These are phyloP conservation scores for Fagus crenata DNA, from an alignment of 306 rosid species.

Conservation along the genomic window DNA sequence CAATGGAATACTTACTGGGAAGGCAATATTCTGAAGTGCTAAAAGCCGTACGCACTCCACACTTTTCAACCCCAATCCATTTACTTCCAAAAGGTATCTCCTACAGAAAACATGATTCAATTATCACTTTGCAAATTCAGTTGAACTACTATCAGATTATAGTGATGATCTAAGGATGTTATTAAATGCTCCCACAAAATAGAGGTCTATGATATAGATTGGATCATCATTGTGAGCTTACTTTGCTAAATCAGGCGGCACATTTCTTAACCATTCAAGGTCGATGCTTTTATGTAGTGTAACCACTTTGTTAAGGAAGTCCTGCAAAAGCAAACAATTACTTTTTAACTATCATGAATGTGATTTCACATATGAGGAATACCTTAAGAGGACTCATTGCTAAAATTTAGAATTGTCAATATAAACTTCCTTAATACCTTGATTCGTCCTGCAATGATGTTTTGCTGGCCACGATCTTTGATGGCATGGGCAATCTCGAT, in stretches of 20 bases:
- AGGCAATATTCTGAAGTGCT: conserved; percentile 56
- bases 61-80: conserved; percentile 77
- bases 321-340: conserved; percentile 33
- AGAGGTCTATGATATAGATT: background rate
- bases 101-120: conserved; percentile 29
- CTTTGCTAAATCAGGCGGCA: conserved; percentile 48
- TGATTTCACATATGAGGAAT: background rate
- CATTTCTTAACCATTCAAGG: conserved; percentile 75
- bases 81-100: conserved; percentile 46
- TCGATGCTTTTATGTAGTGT: conserved; percentile 41
- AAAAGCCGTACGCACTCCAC: conserved; percentile 77
- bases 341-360: too few species aligned
- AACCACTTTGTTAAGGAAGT: conserved; percentile 42
- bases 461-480: conserved; percentile 62
- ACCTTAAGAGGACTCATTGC: conserved; percentile 1
- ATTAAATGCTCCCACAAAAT: background rate
- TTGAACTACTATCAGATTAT: background rate
- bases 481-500: conserved; percentile 47
- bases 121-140: background rate
- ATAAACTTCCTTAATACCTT: conserved; percentile 32
- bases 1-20: conserved; percentile 51
- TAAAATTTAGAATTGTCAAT: background rate
- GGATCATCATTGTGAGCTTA: conserved; percentile 13
- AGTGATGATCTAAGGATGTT: background rate
- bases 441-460: conserved; percentile 43